Conservation (phyloP, 2,329 filamentous ascomycete genomes). For the Cordyceps sp. region DNA sequence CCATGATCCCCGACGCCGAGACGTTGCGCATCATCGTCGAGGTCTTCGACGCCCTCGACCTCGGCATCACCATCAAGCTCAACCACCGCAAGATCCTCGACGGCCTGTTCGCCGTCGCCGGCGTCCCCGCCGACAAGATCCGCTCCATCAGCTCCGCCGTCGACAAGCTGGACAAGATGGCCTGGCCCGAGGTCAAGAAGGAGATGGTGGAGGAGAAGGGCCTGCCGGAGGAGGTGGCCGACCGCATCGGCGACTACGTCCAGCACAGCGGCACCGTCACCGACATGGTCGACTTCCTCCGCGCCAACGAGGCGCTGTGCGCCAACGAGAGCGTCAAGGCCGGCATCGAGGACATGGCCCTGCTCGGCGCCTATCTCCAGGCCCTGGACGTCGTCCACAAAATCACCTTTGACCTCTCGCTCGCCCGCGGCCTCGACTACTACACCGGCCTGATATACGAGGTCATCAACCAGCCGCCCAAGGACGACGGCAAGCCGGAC, state of each 20-base stretch:
- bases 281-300: slow-evolving; percentile 56
- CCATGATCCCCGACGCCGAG: slow-evolving; percentile 87
- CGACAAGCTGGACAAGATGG: slow-evolving; percentile 87
- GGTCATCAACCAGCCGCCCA: slow-evolving; percentile 50
- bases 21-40: slow-evolving; percentile 72
- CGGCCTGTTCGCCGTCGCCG: slow-evolving; percentile 80
- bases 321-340: slow-evolving; percentile 61
- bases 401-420: slow-evolving; percentile 76
- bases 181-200: slow-evolving; percentile 77
- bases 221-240: slow-evolving; percentile 57
- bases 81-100: slow-evolving; percentile 93
- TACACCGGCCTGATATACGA: slow-evolving; percentile 87
- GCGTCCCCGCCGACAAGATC: slow-evolving; percentile 75
- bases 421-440: slow-evolving; percentile 85
- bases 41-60: slow-evolving; percentile 65
- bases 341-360: slow-evolving; percentile 64
- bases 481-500: slow-evolving; percentile 12
- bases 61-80: slow-evolving; percentile 71
- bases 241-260: slow-evolving; percentile 79
- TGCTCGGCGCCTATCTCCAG: slow-evolving; percentile 70
- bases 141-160: slow-evolving; percentile 82
- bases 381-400: slow-evolving; percentile 55
- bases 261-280: slow-evolving; percentile 51
- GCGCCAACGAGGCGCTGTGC: slow-evolving; percentile 48
- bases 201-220: slow-evolving; percentile 84